Evolutionary conservation across 1,284 basidiomycete species (phyloP), one percentile per base, ranked within the genome.

Genomic region (Chondrostereum purpureum): DNA sequence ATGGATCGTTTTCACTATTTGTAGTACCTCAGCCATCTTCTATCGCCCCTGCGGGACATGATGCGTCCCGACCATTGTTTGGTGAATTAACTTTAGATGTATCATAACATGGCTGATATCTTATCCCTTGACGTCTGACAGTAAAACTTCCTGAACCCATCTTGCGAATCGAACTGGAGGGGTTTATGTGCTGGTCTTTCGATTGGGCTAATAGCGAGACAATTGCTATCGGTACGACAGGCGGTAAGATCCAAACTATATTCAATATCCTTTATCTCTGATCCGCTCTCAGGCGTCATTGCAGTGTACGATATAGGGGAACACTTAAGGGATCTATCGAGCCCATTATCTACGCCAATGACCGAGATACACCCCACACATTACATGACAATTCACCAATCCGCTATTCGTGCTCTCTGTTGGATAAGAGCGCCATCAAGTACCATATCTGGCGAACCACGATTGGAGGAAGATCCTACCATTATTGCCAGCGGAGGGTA

Each of bases 141-240:
- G 86, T 88, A 5, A 70, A 66, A 50, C 57, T 85, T 47, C 57
- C 76, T 0, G 66, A 81, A 35, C 87, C 91, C 0, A 57, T 85
- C 3, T 45, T 92, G 3, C 73, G 78, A 4, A 73, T 94, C 4
- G 78, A 86, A 52, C 61, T 90, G 2, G 79, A 83, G 47, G 86
- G 89, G 46, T 76, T 86, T 0, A 69, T 73, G 12, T 83, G 79
- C 52, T 87, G 78, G 72, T 75, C 77, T 23, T 69, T 94, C 34
- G 90, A 93, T 55, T 95, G 91, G 91, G 83, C 82, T 1, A 90
- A 90, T 52, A 89, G 88, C 48, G 80, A 85, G 47, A 56, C 83
- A 3, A 58, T 96, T 2, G 89, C 84, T 2, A 75, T 86, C 4
- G 91, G 91, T 0, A 83, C 84, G 22, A 83, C 88, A 1, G 88